Percentiles rank a stretch among this genome's conserved stretches.
phyloP scores from a whole-genome alignment of 495 filamentous ascomycete species.

The Delitschia confertaspora region DNA sequence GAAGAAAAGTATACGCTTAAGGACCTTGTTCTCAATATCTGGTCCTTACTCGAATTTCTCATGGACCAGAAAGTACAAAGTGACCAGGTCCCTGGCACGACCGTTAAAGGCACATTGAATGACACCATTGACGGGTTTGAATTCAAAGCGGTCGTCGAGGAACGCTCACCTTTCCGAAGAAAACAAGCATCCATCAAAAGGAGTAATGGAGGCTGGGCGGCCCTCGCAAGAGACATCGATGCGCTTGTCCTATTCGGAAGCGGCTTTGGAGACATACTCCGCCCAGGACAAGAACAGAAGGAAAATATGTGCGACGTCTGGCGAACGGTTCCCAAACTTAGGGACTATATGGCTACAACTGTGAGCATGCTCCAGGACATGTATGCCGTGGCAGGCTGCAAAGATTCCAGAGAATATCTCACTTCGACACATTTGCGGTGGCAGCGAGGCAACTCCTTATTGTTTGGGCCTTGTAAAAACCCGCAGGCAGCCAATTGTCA shows the following conservation, averaged over 20 bases:
- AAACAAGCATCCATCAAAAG: slow-evolving; percentile 17
- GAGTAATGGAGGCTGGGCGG: slow-evolving; percentile 22
- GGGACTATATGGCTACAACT: slow-evolving; percentile 24
- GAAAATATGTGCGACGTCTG: slow-evolving; percentile 17
- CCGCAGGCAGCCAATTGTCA: slow-evolving; percentile 1
- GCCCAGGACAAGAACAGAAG: slow-evolving; percentile 1
- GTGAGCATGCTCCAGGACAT: slow-evolving; percentile 16
- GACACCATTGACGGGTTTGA: slow-evolving; percentile 23
- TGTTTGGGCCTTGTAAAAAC: slow-evolving; percentile 21
- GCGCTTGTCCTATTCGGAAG: slow-evolving; percentile 25
- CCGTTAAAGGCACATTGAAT: slow-evolving; percentile 4
- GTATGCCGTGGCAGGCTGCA: slow-evolving; percentile 23
- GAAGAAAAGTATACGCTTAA: slow-evolving; percentile 16
- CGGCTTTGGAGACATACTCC: slow-evolving; percentile 27
- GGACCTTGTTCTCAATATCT: slow-evolving; percentile 24
- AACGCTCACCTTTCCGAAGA: slow-evolving; percentile 6
- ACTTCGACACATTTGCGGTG: slow-evolving; percentile 22
- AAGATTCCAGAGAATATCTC: slow-evolving; percentile 8
- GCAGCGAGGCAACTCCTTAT: slow-evolving; percentile 20
- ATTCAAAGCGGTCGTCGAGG: slow-evolving; percentile 23
- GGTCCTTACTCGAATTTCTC: slow-evolving; percentile 26
- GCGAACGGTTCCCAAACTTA: slow-evolving; percentile 19
- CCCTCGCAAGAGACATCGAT: slow-evolving; percentile 23
- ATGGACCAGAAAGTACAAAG: slow-evolving; percentile 19
- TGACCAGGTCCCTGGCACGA: slow-evolving; percentile 2